Evolutionary conservation across 768 basidiomycete genomes (phyloP).

Genomic region (Trametes coccinea): DNA sequence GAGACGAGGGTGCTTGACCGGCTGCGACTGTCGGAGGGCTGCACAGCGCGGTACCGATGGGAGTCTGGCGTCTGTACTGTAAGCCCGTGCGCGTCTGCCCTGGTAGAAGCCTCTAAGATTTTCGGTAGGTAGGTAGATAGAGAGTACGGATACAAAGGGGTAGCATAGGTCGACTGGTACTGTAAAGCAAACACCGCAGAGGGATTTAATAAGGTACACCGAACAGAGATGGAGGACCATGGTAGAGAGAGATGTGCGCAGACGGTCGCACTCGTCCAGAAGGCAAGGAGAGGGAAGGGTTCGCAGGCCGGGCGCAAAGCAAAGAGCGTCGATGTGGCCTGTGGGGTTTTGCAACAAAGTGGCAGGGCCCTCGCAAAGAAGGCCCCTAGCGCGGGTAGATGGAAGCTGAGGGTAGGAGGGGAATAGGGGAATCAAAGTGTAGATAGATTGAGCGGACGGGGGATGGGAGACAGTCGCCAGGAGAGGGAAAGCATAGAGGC

Average conservation of each 20-base stretch:
- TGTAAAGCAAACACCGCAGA: constrained; percentile 5
- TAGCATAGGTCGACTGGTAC: constrained; percentile 9
- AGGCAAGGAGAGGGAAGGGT: neutral
- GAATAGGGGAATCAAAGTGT: no score
- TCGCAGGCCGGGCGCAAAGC: neutral
- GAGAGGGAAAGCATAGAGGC: no score
- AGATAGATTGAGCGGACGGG: no score
- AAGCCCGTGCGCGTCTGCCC: neutral
- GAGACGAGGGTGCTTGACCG: neutral
- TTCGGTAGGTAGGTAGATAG: neutral
- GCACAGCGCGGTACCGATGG: no score
- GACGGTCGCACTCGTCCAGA: neutral
- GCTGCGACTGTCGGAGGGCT: no score
- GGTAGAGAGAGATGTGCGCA: neutral
- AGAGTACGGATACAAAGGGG: neutral
- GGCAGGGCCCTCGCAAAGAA: no score
- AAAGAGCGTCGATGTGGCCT: no score
- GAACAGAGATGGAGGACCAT: neutral
- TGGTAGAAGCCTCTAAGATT: neutral
- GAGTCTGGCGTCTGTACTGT: neutral
- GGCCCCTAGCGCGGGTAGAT: no score
- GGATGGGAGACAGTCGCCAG: no score
- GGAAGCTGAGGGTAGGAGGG: no score
- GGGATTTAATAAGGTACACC: constrained; percentile 13
- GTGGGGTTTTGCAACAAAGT: no score